phyloP scores from a whole-genome alignment of 2,329 filamentous ascomycete species.

The Grosmannia huntii region DNA sequence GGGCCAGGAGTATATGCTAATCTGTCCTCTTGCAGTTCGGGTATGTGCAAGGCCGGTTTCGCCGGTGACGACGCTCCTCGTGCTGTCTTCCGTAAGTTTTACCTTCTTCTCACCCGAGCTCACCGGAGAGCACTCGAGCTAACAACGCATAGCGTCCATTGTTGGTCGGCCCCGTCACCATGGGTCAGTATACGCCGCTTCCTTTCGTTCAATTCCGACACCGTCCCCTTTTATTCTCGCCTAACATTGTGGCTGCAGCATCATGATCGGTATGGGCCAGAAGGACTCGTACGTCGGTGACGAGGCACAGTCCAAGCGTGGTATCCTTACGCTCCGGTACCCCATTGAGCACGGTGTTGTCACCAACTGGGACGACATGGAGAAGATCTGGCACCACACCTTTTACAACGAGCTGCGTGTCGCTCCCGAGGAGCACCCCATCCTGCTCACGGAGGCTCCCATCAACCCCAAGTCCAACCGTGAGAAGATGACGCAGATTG shows the following conservation, averaged over 20 bases:
- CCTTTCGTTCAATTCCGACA: not conserved
- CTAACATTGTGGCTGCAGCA: conserved; percentile 45
- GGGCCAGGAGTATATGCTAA: conserved; percentile 22
- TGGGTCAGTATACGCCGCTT: conserved; percentile 59
- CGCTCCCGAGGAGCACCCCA: conserved; percentile 98
- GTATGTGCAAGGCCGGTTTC: conserved; percentile 99
- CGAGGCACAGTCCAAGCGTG: conserved; percentile 99
- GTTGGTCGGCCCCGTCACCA: conserved; percentile 99
- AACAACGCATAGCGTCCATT: conserved; percentile 65
- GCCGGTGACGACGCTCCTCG: conserved; percentile 99
- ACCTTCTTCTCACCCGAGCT: conserved; percentile 18
- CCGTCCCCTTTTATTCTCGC: conserved; percentile 1
- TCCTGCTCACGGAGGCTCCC: conserved; percentile 96
- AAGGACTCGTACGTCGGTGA: conserved; percentile 99
- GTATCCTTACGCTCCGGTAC: conserved; percentile 99
- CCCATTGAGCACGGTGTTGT: conserved; percentile 99
- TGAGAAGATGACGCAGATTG: conserved; percentile 99
- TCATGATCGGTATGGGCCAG: conserved; percentile 99
- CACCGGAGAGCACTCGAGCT: not conserved
- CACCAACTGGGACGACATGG: conserved; percentile 99
- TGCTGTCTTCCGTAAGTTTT: conserved; percentile 97
- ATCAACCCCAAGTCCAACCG: conserved; percentile 99
- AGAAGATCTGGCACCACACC: conserved; percentile 99
- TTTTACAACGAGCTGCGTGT: conserved; percentile 99
- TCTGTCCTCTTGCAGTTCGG: conserved; percentile 56